Conservation (phyloP, 352 stramenopile species). For the Aphanomyces euteiches region DNA sequence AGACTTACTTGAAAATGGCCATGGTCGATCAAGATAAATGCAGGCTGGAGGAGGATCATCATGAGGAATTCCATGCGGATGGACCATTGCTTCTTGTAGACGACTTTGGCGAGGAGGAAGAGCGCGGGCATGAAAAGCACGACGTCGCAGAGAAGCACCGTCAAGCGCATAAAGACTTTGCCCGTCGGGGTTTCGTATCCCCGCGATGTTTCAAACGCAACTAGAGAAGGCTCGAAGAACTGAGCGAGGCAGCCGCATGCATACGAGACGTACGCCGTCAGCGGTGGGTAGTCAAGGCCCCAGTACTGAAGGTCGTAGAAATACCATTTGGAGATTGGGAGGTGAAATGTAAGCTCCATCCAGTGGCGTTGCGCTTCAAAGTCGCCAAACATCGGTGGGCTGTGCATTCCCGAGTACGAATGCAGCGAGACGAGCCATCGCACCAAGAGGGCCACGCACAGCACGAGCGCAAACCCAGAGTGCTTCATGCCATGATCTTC, state of each 20-base stretch:
- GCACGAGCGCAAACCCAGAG: slow-evolving; percentile 46
- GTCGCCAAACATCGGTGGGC: slow-evolving; percentile 90
- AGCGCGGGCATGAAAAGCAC: slow-evolving; percentile 85
- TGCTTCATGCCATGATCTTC: slow-evolving; percentile 52
- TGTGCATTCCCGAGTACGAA: slow-evolving; percentile 74
- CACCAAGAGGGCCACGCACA: slow-evolving; percentile 54
- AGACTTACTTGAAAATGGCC: slow-evolving; percentile 94
- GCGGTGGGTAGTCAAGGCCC: slow-evolving; percentile 97
- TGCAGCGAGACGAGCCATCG: slow-evolving; percentile 77
- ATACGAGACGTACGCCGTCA: slow-evolving; percentile 91
- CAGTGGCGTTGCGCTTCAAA: slow-evolving; percentile 98
- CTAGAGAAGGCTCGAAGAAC: slow-evolving; percentile 77
- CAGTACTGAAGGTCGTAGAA: slow-evolving; percentile 95
- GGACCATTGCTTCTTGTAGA: slow-evolving; percentile 58
- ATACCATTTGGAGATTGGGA: slow-evolving; percentile 95
- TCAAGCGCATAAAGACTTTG: slow-evolving; percentile 90
- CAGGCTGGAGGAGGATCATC: slow-evolving; percentile 81
- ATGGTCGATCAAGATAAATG: slow-evolving; percentile 95
- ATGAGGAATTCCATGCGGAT: slow-evolving; percentile 56
- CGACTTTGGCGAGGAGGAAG: slow-evolving; percentile 41
- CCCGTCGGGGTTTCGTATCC: slow-evolving; percentile 83
- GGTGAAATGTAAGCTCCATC: slow-evolving; percentile 97
- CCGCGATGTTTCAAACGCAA: slow-evolving; percentile 69
- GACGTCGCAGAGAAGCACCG: slow-evolving; percentile 91
- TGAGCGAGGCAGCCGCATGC: slow-evolving; percentile 73